Evolutionary conservation across 352 stramenopile species (phyloP).

Genomic region (Phytopythium montanum): DNA sequence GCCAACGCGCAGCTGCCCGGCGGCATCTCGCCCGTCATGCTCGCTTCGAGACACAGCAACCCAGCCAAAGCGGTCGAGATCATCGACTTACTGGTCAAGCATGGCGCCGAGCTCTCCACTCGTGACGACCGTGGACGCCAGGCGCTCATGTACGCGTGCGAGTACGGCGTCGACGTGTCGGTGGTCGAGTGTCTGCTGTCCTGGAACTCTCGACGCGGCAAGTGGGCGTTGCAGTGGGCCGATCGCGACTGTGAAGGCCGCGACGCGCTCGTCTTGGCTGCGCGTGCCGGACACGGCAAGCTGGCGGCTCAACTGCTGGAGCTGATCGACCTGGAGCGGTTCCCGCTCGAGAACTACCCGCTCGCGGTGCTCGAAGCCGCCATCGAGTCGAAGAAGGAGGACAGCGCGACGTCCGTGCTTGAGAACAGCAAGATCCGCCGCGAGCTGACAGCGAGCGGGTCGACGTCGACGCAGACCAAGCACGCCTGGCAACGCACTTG

Average conservation of each 20-base stretch:
- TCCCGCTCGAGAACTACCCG: constrained; percentile 9
- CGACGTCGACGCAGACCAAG: not conserved
- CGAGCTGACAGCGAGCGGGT: not conserved
- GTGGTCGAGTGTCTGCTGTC: constrained; percentile 23
- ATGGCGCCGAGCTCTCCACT: constrained; percentile 22
- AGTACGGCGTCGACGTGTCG: constrained; percentile 9
- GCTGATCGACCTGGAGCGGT: constrained; percentile 1
- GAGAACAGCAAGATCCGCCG: constrained; percentile 5
- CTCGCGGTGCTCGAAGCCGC: constrained; percentile 6
- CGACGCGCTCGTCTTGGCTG: constrained; percentile 18
- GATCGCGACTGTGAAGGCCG: constrained; percentile 18
- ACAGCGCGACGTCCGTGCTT: not conserved
- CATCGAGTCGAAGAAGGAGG: constrained; percentile 4
- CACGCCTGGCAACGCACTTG: constrained; percentile 3
- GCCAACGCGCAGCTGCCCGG: constrained; percentile 6
- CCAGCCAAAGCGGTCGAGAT: constrained; percentile 2
- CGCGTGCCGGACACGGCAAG: constrained; percentile 16
- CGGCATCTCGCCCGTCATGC: constrained; percentile 9
- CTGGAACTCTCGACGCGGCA: constrained; percentile 7
- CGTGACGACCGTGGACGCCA: constrained; percentile 18
- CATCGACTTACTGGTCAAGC: constrained; percentile 18
- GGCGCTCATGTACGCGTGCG: constrained; percentile 23
- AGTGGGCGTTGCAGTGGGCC: constrained; percentile 16
- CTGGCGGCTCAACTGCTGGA: constrained; percentile 20
- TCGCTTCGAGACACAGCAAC: constrained; percentile 6